Conservation (phyloP, 169 alveolate species). For the Plasmodium reichenowi region DNA sequence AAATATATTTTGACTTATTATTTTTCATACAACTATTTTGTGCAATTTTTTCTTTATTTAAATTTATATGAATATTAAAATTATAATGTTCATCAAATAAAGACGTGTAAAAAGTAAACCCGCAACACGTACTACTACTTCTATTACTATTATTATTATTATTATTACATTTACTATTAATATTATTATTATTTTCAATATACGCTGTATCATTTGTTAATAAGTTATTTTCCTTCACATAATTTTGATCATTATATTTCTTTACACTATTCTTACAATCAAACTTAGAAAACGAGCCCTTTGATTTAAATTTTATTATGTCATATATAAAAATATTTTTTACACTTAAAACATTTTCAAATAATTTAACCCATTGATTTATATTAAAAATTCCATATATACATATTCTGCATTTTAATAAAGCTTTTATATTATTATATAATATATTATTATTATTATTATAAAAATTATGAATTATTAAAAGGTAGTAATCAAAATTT, state of each 20-base stretch:
- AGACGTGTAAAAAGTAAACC: slow-evolving; percentile 37
- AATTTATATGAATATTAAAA: slow-evolving; percentile 35
- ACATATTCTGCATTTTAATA: slow-evolving; percentile 47
- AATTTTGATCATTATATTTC: slow-evolving; percentile 15
- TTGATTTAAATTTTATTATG: slow-evolving; percentile 28
- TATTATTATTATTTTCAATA: slow-evolving; percentile 4
- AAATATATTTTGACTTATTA: slow-evolving; percentile 40
- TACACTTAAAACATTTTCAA: slow-evolving; percentile 34
- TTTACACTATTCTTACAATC: slow-evolving; percentile 4
- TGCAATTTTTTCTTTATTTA: slow-evolving; percentile 18
- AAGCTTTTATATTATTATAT: not conserved
- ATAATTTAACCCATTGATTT: slow-evolving; percentile 40
- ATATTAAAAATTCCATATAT: slow-evolving; percentile 39
- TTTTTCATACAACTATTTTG: not conserved
- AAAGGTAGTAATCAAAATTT: slow-evolving; percentile 69
- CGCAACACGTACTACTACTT: not conserved
- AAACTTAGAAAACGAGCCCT: slow-evolving; percentile 16
- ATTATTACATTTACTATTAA: too few species aligned
- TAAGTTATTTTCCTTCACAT: slow-evolving; percentile 35
- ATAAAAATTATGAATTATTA: slow-evolving; percentile 29
- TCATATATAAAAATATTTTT: slow-evolving; percentile 43
- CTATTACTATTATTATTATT: not conserved
- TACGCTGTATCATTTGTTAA: slow-evolving; percentile 27
- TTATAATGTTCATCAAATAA: slow-evolving; percentile 26
- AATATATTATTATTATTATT: slow-evolving; percentile 11